Evolutionary conservation across 345 rosid species (phyloP).

Genomic region (Hevea brasiliensis): DNA sequence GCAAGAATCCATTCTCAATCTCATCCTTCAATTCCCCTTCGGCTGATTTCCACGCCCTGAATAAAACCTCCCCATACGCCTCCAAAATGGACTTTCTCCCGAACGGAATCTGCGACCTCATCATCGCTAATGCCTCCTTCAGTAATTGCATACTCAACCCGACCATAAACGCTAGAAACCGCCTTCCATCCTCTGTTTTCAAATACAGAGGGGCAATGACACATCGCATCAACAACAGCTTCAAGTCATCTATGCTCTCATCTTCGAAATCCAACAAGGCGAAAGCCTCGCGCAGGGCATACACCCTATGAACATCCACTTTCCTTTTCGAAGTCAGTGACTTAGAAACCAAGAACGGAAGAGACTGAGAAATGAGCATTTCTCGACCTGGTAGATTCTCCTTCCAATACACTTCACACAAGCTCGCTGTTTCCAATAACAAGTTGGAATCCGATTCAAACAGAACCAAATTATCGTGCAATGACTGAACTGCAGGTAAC

Average conservation of each 20-base stretch:
- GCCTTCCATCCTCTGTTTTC: conserved; percentile 83
- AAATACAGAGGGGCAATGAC: conserved; percentile 73
- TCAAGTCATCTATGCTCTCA: conserved; percentile 82
- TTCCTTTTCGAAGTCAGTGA: conserved; percentile 82
- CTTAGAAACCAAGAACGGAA: conserved; percentile 74
- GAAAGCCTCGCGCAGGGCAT: conserved; percentile 73
- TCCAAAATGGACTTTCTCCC: conserved; percentile 89
- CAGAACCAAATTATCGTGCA: conserved; percentile 64
- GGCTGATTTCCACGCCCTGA: conserved; percentile 78
- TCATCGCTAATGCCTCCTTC: conserved; percentile 79
- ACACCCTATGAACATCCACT: conserved; percentile 75
- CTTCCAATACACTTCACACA: conserved; percentile 91
- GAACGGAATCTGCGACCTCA: conserved; percentile 76
- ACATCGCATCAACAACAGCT: conserved; percentile 69
- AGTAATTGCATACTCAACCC: conserved; percentile 71
- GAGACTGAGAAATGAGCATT: conserved; percentile 65
- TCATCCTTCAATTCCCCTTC: conserved; percentile 57
- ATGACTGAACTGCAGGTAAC: conserved; percentile 52
- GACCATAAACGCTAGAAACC: conserved; percentile 63
- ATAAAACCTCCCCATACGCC: conserved; percentile 75
- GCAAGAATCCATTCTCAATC: conserved; percentile 75
- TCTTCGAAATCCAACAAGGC: conserved; percentile 78
- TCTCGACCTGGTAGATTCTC: conserved; percentile 53
- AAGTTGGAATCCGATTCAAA: conserved; percentile 69
- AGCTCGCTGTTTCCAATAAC: conserved; percentile 55